A percentile compares a stretch with the other conserved stretches of the same genome.
phyloP scores from a whole-genome alignment of 2,329 filamentous ascomycete species.

The Fusarium sulawesiense region DNA sequence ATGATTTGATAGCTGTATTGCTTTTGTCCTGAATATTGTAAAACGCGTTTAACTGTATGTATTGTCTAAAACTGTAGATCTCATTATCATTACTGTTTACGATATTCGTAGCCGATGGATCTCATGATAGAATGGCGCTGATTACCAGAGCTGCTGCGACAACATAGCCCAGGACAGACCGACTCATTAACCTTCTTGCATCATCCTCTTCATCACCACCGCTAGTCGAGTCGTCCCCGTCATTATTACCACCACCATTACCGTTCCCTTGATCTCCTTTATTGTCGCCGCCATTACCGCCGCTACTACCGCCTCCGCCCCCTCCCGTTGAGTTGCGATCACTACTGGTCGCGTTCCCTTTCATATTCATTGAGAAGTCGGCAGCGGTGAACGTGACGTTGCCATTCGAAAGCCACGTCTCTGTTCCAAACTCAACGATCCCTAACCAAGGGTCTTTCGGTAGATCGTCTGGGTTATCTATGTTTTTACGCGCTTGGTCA shows the following conservation, averaged over 20 bases:
- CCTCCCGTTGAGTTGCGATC: neutral
- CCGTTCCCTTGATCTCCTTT: neutral
- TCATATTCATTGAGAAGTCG: slow-evolving; percentile 40
- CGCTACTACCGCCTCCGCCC: neutral
- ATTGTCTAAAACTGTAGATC: neutral
- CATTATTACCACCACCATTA: neutral
- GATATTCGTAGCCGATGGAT: neutral
- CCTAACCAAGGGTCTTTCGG: slow-evolving; percentile 41
- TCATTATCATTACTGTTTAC: neutral
- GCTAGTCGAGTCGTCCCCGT: neutral
- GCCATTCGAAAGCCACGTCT: slow-evolving; percentile 42
- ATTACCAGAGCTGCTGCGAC: slow-evolving; percentile 18
- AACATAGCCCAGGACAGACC: slow-evolving; percentile 21
- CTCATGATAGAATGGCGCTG: slow-evolving; percentile 6
- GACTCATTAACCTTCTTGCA: neutral
- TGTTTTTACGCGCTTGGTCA: slow-evolving; percentile 27
- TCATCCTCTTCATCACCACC: slow-evolving; percentile 30
- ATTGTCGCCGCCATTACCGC: neutral
- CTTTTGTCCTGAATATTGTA: neutral
- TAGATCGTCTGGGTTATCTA: slow-evolving; percentile 27
- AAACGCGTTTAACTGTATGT: neutral
- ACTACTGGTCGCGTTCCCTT: slow-evolving; percentile 1
- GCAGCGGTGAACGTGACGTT: slow-evolving; percentile 45
- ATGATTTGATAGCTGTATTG: neutral
- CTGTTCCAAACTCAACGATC: slow-evolving; percentile 41